Evolutionary conservation across 371 early-diverging fungal genomes (phyloP).

Genomic region (Globomyces sp.): DNA sequence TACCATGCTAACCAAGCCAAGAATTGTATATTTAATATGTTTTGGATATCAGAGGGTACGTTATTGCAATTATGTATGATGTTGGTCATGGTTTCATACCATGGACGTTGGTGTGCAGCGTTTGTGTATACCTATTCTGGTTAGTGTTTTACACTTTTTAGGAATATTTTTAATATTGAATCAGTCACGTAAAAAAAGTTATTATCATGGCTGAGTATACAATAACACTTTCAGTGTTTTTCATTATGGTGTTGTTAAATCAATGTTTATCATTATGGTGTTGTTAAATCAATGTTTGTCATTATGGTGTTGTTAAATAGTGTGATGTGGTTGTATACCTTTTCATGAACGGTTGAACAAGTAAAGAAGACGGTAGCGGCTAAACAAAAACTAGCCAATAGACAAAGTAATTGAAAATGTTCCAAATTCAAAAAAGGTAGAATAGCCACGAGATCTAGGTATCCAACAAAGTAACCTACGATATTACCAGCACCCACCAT

Average conservation of each 20-base stretch:
- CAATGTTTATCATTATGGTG: no score
- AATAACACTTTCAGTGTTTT: constrained; percentile 17
- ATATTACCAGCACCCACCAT: constrained; percentile 89
- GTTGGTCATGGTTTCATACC: neutral
- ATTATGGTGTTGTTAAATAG: no score
- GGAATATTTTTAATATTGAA: no score
- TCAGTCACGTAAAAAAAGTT: no score
- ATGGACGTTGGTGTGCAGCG: no score
- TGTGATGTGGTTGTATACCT: constrained; percentile 1
- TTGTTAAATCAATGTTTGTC: no score
- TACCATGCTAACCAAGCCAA: constrained; percentile 92
- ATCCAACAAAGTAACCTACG: constrained; percentile 84
- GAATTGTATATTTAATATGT: constrained; percentile 84
- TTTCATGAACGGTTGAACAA: constrained; percentile 50
- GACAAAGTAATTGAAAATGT: no score
- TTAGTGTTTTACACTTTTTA: no score
- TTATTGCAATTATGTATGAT: constrained; percentile 36
- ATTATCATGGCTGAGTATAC: neutral
- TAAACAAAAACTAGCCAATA: no score
- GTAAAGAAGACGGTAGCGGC: constrained; percentile 50
- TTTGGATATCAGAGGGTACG: constrained; percentile 70
- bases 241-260: neutral
- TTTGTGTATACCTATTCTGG: no score
- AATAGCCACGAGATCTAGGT: constrained; percentile 57
- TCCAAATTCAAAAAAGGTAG: no score